A percentile compares a stretch with the other conserved stretches of the same genome.
Conservation (phyloP, 164 flowering plant genomes). For the Platanus orientalis region DNA sequence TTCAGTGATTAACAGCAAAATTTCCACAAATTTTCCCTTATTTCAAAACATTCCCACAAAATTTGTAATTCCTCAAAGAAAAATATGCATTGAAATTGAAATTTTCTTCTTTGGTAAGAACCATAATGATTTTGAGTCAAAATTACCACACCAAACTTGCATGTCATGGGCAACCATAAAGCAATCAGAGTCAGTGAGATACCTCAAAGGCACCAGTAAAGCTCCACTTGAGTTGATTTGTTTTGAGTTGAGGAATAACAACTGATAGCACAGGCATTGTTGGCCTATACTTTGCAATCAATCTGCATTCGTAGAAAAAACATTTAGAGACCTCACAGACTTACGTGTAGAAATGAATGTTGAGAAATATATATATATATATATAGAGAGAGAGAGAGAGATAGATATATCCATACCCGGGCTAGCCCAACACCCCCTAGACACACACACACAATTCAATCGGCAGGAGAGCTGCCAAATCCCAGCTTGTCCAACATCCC, state of each 20-base stretch:
- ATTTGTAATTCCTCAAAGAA: too few relatives aligned
- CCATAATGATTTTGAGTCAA: too few relatives aligned
- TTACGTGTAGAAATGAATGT: not conserved
- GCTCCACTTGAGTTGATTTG: conserved; percentile 81
- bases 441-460: not conserved
- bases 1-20: too few relatives aligned
- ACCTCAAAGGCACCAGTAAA: conserved; percentile 95
- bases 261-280: conserved; percentile 91
- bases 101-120: too few relatives aligned
- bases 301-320: conserved; percentile 34
- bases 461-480: not conserved
- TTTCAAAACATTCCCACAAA: too few relatives aligned
- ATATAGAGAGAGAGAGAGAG: too few relatives aligned
- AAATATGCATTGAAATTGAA: too few relatives aligned
- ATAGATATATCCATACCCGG: too few relatives aligned
- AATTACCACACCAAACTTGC: too few relatives aligned
- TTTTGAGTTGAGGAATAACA: conserved; percentile 79
- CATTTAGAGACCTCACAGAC: not conserved
- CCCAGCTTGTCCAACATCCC: too few relatives aligned
- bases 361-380: not conserved
- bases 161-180: not conserved
- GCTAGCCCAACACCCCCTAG: not conserved
- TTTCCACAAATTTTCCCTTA: too few relatives aligned
- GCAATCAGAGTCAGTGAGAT: conserved; percentile 1
- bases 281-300: conserved; percentile 91